Conservation (phyloP, 2,329 filamentous ascomycete genomes). For the Alternaria postmessia region DNA sequence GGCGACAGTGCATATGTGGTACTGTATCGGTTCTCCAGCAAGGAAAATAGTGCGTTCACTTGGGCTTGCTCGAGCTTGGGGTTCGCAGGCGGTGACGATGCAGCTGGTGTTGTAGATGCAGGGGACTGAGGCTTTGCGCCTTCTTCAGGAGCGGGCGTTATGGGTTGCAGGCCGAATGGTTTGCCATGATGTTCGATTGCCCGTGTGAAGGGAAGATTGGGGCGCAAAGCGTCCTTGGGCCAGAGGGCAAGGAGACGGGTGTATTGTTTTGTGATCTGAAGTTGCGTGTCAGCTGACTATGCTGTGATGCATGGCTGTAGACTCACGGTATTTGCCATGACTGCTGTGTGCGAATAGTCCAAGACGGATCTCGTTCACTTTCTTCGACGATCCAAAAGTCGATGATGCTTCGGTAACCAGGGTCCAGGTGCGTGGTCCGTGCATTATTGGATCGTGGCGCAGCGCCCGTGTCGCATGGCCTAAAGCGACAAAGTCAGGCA, state of each 20-base stretch:
- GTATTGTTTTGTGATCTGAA: constrained; percentile 57
- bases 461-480: constrained; percentile 10
- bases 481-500: constrained; percentile 7
- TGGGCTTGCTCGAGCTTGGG: constrained; percentile 53
- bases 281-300: constrained; percentile 3
- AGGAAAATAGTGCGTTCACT: constrained; percentile 66
- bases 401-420: constrained; percentile 19
- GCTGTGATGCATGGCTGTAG: neutral
- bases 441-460: constrained; percentile 13
- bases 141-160: constrained; percentile 28
- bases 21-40: constrained; percentile 67
- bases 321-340: constrained; percentile 31
- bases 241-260: constrained; percentile 58
- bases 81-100: constrained; percentile 21
- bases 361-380: neutral
- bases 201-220: constrained; percentile 56
- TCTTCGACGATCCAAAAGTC: constrained; percentile 9
- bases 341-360: constrained; percentile 3
- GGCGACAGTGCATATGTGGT: constrained; percentile 49
- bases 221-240: constrained; percentile 61
- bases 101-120: constrained; percentile 13
- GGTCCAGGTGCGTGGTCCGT: constrained; percentile 4
- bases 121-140: constrained; percentile 16
- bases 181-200: constrained; percentile 53
- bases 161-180: constrained; percentile 38